Evolutionary conservation across 352 stramenopile species (phyloP).

Genomic region (Phytophthora idaei): DNA sequence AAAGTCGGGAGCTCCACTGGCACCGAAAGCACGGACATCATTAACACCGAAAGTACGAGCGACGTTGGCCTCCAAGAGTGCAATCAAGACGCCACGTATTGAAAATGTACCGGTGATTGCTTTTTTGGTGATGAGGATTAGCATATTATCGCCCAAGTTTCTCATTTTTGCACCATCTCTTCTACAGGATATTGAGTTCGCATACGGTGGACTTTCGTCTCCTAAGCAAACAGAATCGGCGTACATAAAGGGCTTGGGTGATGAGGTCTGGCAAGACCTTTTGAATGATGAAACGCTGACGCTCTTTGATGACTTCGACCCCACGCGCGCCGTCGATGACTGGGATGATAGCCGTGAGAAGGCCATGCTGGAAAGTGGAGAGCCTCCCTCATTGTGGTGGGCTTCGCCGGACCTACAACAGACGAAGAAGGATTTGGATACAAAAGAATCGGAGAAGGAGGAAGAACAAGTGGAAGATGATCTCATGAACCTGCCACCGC

Average conservation of each 20-base stretch:
- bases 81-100: slow-evolving; percentile 9
- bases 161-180: slow-evolving; percentile 4
- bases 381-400: slow-evolving; percentile 61
- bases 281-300: slow-evolving; percentile 50
- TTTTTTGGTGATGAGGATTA: not conserved
- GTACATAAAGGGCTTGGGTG: slow-evolving; percentile 51
- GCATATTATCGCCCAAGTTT: not conserved
- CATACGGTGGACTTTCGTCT: slow-evolving; percentile 68
- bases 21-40: slow-evolving; percentile 4
- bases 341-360: slow-evolving; percentile 53
- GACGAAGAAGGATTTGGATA: not conserved
- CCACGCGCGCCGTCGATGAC: slow-evolving; percentile 10
- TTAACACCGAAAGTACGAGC: slow-evolving; percentile 18
- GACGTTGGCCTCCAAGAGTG: slow-evolving; percentile 16
- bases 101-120: slow-evolving; percentile 51
- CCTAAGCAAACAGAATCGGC: slow-evolving; percentile 29
- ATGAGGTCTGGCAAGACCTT: slow-evolving; percentile 63
- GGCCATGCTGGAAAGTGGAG: slow-evolving; percentile 45
- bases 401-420: slow-evolving; percentile 26
- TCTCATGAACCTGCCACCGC: slow-evolving; percentile 42
- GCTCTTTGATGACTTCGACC: slow-evolving; percentile 54
- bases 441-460: slow-evolving; percentile 8
- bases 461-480: slow-evolving; percentile 25
- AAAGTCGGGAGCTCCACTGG: slow-evolving; percentile 4
- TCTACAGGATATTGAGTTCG: slow-evolving; percentile 68